Conservation (phyloP, 805 yeast species). For the Metschnikowia kunwiensis region DNA sequence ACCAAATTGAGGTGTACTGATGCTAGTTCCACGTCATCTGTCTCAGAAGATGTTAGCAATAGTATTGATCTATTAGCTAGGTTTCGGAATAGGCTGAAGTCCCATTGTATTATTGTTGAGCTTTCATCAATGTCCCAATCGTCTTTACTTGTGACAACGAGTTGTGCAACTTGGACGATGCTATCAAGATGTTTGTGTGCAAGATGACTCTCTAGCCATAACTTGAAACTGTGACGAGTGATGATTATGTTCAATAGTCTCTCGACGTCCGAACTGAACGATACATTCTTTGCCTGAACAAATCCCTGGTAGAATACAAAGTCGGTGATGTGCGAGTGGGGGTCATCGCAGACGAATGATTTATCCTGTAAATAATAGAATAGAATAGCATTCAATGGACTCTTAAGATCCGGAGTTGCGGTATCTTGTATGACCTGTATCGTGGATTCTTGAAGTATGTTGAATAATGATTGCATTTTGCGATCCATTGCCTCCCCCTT, state of each 20-base stretch:
- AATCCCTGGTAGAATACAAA: conserved; percentile 6
- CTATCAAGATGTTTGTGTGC: not conserved
- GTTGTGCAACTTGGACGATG: conserved; percentile 8
- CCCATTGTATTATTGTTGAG: conserved; percentile 42
- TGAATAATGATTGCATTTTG: conserved; percentile 1
- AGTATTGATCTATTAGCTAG: conserved; percentile 16
- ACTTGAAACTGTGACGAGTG: conserved; percentile 6
- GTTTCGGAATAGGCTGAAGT: conserved; percentile 26
- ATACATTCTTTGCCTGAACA: not conserved
- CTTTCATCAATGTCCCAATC: conserved; percentile 41
- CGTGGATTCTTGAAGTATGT: conserved; percentile 3
- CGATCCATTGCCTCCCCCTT: no score
- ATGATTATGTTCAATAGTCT: conserved; percentile 7
- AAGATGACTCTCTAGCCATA: conserved; percentile 2
- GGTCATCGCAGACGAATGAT: not conserved
- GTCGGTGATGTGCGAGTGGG: conserved; percentile 3
- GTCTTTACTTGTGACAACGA: conserved; percentile 37
- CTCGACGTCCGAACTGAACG: conserved; percentile 3
- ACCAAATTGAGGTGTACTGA: conserved; percentile 19
- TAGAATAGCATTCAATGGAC: conserved; percentile 11
- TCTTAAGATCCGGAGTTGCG: not conserved
- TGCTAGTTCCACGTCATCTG: conserved; percentile 8
- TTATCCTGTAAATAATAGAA: conserved; percentile 1
- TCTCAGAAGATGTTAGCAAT: conserved; percentile 11
- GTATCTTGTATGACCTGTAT: conserved; percentile 1